Evolutionary conservation across 495 filamentous ascomycete genomes (phyloP).

Genomic region (Penicillium desertorum): DNA sequence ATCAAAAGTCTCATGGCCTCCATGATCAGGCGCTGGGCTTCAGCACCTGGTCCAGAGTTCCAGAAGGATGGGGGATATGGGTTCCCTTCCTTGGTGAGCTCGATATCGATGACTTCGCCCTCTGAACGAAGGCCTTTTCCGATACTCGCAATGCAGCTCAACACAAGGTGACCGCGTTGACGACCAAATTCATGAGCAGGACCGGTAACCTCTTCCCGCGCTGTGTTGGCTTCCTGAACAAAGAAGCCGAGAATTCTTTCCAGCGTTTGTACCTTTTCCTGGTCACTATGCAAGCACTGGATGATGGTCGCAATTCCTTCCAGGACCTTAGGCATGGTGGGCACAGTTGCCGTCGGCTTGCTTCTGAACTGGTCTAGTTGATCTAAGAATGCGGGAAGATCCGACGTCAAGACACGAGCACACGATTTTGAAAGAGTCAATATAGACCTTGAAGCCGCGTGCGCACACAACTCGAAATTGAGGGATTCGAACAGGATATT

Average conservation of each 20-base stretch:
- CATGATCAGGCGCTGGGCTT: constrained; percentile 60
- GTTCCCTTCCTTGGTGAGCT: constrained; percentile 40
- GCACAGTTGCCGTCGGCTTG: constrained; percentile 60
- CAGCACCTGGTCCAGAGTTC: constrained; percentile 54
- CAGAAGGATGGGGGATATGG: constrained; percentile 56
- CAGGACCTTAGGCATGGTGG: constrained; percentile 76
- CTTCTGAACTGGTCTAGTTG: constrained; percentile 68
- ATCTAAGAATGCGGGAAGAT: constrained; percentile 73
- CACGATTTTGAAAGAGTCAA: constrained; percentile 77
- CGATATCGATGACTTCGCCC: constrained; percentile 65
- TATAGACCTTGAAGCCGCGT: constrained; percentile 78
- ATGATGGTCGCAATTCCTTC: constrained; percentile 83
- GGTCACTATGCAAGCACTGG: constrained; percentile 68
- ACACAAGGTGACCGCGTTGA: constrained; percentile 59
- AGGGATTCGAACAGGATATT: constrained; percentile 81
- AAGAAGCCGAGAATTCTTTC: constrained; percentile 65
- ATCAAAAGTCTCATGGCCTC: constrained; percentile 47
- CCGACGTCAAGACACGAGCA: constrained; percentile 63
- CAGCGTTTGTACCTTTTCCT: constrained; percentile 59
- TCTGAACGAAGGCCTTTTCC: constrained; percentile 77
- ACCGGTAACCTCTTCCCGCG: constrained; percentile 36
- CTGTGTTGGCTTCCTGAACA: constrained; percentile 36
- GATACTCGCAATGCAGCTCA: constrained; percentile 73
- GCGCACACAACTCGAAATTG: constrained; percentile 62
- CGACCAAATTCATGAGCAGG: constrained; percentile 46